Base-by-base conservation (phyloP, 2,329 filamentous ascomycete genomes). In the Monosporascus ibericus region DNA sequence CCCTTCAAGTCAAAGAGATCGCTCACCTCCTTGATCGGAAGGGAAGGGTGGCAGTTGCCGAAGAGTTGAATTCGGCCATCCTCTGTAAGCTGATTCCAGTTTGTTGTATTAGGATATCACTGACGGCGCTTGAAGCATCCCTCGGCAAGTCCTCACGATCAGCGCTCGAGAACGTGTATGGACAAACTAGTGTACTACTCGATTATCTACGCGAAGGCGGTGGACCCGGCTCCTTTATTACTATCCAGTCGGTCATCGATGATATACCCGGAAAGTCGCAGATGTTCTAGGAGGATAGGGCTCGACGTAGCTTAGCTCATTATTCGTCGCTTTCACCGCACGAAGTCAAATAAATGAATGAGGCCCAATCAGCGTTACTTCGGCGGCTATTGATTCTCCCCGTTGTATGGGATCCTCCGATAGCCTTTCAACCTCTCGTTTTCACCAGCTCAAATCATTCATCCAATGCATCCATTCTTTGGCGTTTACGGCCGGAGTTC, bases 11-110 rank as follows among this genome's bases (percentile, higher is more conserved):
- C 56, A 78, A 80, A 48, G 82, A 87, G 54, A 80, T 96, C 53
- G 85, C 86, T 17, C 86, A 90, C 64, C 73, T 96, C 54, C 75
- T 99, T 52, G 89, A 95, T 62, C 77, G 81, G 39, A 82, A 80
- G 49, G 90, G 89, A 1, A 78, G 94, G 44, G 82, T 85, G 18
- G 78, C 83, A 18, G 90, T 97, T 40, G 92, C 92, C 8, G 94
- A 99, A 72, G 92, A 96, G 69, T 76, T 99, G 52, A 97, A 97
- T 70, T 89, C 90, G 55, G 92, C 90, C 47, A 96, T 99, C 62
- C 70, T 99, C 55, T 84, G 91, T 95, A 75, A 74, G 85, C 78
- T 51, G 51, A 60, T 55, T 34, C 30, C 11, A 34, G 30, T 34
- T 34, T 34, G 30, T 34, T 34, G 11, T 34, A 34, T 14, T 34